phyloP scores from a whole-genome alignment of 164 flowering plant genomes.

The Liquidambar formosana region DNA sequence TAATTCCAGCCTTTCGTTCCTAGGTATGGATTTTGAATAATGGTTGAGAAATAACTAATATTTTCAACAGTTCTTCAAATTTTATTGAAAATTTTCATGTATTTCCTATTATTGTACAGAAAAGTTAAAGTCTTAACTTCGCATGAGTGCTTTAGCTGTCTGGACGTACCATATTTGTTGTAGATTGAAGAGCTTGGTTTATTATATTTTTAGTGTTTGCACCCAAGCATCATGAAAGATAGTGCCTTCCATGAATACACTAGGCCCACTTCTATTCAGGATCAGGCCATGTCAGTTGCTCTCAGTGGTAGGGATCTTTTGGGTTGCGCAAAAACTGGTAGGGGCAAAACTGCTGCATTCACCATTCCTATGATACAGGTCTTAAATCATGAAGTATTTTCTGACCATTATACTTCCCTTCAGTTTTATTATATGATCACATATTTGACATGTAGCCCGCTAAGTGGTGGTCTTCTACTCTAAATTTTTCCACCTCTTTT shows the following conservation, averaged over 20 bases:
- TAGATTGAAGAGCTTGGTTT: conserved; percentile 55
- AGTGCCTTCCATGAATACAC: conserved; percentile 56
- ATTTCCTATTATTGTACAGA: neutral
- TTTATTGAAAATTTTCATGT: too few species aligned
- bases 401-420: neutral
- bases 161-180: neutral
- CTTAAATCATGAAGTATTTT: neutral
- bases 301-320: conserved; percentile 63
- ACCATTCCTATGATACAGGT: conserved; percentile 73
- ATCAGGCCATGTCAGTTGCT: conserved; percentile 69
- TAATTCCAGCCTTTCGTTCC: too few species aligned
- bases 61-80: too few species aligned
- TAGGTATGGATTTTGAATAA: too few species aligned
- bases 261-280: conserved; percentile 63
- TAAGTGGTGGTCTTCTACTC: neutral
- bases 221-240: conserved; percentile 57
- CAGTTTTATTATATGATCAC: neutral
- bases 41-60: too few species aligned
- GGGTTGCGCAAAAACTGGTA: conserved; percentile 74
- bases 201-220: conserved; percentile 40
- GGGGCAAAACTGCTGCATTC: conserved; percentile 78
- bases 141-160: neutral
- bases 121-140: neutral
- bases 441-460: neutral
- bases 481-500: neutral